Percentiles rank a stretch among this genome's conserved stretches.
phyloP scores from a whole-genome alignment of 768 basidiomycete genomes.

The Amanita muscaria region DNA sequence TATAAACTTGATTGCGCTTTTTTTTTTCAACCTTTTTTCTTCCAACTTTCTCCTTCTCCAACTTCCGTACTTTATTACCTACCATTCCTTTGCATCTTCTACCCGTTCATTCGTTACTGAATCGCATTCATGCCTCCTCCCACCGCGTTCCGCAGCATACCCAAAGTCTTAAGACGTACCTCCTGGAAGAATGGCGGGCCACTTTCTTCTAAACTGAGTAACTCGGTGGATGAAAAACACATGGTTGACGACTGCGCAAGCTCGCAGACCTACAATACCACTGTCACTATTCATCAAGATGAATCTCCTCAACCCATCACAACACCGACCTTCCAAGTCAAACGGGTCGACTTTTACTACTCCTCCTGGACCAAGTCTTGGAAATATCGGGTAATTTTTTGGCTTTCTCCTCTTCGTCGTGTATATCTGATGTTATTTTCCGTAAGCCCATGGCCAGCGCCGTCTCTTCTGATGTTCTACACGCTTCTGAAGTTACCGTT shows the following conservation, averaged over 20 bases:
- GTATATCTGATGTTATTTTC: neutral
- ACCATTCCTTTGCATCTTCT: too few relatives aligned
- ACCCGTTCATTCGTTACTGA: too few relatives aligned
- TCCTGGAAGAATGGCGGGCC: neutral
- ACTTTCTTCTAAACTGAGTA: neutral
- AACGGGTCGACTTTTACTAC: slow-evolving; percentile 53
- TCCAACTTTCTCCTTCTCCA: too few relatives aligned
- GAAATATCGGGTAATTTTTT: slow-evolving; percentile 40
- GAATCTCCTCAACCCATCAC: slow-evolving; percentile 30
- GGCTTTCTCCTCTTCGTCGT: neutral
- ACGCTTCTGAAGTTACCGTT: slow-evolving; percentile 19
- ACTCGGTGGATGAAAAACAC: neutral
- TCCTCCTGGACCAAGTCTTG: slow-evolving; percentile 47
- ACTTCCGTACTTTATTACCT: too few relatives aligned
- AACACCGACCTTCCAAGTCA: slow-evolving; percentile 46
- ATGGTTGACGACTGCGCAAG: slow-evolving; percentile 1
- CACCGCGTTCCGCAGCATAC: too few relatives aligned
- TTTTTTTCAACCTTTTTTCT: too few relatives aligned
- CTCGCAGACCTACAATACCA: slow-evolving; percentile 14
- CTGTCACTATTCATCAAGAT: slow-evolving; percentile 24
- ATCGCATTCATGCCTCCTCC: too few relatives aligned
- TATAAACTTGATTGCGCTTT: too few relatives aligned
- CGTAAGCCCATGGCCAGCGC: slow-evolving; percentile 44
- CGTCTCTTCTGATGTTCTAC: slow-evolving; percentile 38
- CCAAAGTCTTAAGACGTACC: neutral